These are phyloP conservation scores for Fusarium piperis DNA, from an alignment of 2,329 filamentous ascomycete species.

Conservation along the genomic window DNA sequence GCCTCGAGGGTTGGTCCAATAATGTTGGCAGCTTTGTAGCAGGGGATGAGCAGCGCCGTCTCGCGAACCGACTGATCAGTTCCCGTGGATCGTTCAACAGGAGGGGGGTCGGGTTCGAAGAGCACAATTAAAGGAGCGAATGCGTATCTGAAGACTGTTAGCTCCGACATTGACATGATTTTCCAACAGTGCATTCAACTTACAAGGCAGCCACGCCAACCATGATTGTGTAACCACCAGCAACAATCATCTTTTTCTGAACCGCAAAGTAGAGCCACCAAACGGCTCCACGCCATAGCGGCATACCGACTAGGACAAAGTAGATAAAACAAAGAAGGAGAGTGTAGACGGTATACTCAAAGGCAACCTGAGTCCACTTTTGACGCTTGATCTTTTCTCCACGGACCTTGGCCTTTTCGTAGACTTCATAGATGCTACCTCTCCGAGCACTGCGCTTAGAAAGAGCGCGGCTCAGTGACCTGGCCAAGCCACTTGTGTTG, in stretches of 20 bases:
- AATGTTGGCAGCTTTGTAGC: conserved; percentile 14
- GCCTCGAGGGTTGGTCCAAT: conserved; percentile 15
- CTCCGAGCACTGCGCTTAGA: neutral
- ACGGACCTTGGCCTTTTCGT: conserved; percentile 9
- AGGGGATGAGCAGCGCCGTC: conserved; percentile 19
- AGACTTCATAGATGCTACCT: conserved; percentile 12
- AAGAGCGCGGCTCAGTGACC: neutral
- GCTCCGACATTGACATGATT: neutral
- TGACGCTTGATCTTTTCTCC: neutral
- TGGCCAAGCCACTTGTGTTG: neutral
- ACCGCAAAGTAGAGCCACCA: conserved; percentile 7
- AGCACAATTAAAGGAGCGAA: neutral
- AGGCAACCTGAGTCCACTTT: conserved; percentile 6
- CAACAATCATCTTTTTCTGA: neutral
- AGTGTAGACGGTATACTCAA: conserved; percentile 2
- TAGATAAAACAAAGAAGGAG: conserved; percentile 13
- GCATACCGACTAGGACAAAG: conserved; percentile 12
- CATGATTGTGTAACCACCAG: neutral
- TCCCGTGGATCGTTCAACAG: neutral
- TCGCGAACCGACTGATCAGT: neutral
- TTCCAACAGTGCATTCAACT: neutral
- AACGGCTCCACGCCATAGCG: conserved; percentile 10
- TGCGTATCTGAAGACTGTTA: conserved; percentile 1
- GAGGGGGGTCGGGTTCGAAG: conserved; percentile 3
- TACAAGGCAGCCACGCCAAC: conserved; percentile 7